Evolutionary conservation across 176 grass and related monocot genomes (phyloP).

Genomic region (Luzula sylvatica): DNA sequence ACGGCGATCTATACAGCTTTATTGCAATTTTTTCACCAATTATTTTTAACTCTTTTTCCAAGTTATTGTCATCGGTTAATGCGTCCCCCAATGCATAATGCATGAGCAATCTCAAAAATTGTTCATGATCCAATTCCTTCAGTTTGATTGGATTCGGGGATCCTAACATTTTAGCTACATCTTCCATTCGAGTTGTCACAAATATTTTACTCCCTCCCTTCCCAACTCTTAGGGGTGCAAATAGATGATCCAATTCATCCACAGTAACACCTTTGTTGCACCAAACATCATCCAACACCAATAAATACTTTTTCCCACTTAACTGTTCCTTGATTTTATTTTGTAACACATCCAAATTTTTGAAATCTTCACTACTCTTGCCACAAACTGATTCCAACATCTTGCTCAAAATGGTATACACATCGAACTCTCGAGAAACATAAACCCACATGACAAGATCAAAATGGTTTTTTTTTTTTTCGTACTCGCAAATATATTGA

Average conservation of each 20-base stretch:
- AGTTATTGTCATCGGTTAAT: neutral
- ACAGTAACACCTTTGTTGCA: neutral
- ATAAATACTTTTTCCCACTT: neutral
- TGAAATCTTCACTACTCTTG: neutral
- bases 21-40: neutral
- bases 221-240: constrained; percentile 7
- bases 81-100: too few relatives aligned
- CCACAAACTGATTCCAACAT: constrained; percentile 4
- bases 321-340: neutral
- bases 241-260: neutral
- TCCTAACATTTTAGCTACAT: neutral
- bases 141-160: neutral
- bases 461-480: neutral
- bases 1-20: constrained; percentile 15
- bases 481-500: constrained; percentile 18
- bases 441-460: too few relatives aligned
- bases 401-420: neutral
- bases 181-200: constrained; percentile 16
- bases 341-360: too few relatives aligned
- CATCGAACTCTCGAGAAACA: too few relatives aligned
- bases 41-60: neutral
- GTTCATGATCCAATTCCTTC: neutral
- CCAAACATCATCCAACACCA: too few relatives aligned
- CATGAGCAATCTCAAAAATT: constrained; percentile 20
- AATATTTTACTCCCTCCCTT: too few relatives aligned